These are phyloP conservation scores for Chaetomiaceae sp. DNA, from an alignment of 2,329 filamentous ascomycete genomes.

Conservation along the genomic window DNA sequence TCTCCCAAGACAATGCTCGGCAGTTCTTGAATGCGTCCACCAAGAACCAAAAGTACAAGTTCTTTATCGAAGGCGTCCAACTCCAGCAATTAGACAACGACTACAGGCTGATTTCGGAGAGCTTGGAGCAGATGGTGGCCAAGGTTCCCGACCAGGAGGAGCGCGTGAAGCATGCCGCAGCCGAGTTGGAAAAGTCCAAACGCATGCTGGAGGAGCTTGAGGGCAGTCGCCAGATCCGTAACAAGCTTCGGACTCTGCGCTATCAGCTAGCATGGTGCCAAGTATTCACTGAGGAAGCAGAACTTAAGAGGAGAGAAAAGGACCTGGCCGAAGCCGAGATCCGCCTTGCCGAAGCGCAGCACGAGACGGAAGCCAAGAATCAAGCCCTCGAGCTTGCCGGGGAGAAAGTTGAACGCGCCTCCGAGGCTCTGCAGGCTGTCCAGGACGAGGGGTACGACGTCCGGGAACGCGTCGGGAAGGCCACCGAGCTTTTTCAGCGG, in stretches of 20 bases:
- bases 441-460: slow-evolving; percentile 44
- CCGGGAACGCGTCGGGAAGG: slow-evolving; percentile 42
- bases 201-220: slow-evolving; percentile 61
- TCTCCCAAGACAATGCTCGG: slow-evolving; percentile 91
- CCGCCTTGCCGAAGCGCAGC: slow-evolving; percentile 40
- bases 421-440: slow-evolving; percentile 31
- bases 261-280: slow-evolving; percentile 82
- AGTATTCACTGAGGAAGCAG: slow-evolving; percentile 68
- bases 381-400: slow-evolving; percentile 44
- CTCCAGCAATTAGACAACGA: slow-evolving; percentile 88
- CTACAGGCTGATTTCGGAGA: slow-evolving; percentile 78
- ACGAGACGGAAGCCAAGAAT: slow-evolving; percentile 42
- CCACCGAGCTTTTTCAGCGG: slow-evolving; percentile 38
- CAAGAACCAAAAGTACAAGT: slow-evolving; percentile 84
- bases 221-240: slow-evolving; percentile 60
- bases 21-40: slow-evolving; percentile 87
- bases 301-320: slow-evolving; percentile 36
- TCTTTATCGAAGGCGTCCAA: slow-evolving; percentile 92
- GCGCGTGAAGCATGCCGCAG: slow-evolving; percentile 59
- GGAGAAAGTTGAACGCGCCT: slow-evolving; percentile 38
- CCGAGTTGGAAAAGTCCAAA: slow-evolving; percentile 55
- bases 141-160: slow-evolving; percentile 58
- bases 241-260: slow-evolving; percentile 53
- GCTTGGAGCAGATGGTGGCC: slow-evolving; percentile 64
- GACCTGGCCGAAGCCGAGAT: slow-evolving; percentile 36